Evolutionary conservation across 768 basidiomycete species (phyloP), one percentile per base, ranked within the genome.

Genomic region (Tulasnella sp.): DNA sequence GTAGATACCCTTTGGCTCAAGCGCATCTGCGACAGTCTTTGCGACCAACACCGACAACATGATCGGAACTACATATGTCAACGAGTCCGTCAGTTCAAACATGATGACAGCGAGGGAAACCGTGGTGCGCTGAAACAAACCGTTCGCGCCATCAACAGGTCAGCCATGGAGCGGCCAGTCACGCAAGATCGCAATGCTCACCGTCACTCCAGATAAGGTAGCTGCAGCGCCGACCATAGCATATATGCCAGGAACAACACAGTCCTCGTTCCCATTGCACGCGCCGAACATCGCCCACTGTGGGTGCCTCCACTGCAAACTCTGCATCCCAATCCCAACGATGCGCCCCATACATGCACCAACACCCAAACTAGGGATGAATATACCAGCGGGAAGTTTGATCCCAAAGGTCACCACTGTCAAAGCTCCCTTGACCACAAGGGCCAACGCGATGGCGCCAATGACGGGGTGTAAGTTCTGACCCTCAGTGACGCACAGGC

Each of bases 191-290:
- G 46, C 51, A n/a, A 69, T 69, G 65, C 83, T 72, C 60, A 91
- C 84, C 53, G 94, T 97, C 15, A 97, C 93, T n/a, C 96, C 94
- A 27, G 92, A 92, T 48, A 99, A 75, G 0, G 92, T 77, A 0
- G 92, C 92, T 1, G 92, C 94, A 0, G 96, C 96, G 30, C 96
- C 96, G 19, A 77, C 87, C 89, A 96, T 93, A 3, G 91, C 90
- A 71, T 94, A 94, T 34, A 92, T 72, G 2, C 94, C 94, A 8
- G 93, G 92, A 12, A 92, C 74, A 53, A 97, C 76, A 73, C 92
- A 94, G 52, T 83, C 77, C 30, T 74, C 71, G 63, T 84, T 79
- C 10, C 78, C 80, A 0, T 25, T 22, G 69, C 92, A 94, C 1
- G 73, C 72, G 21, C 73, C 72, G 67, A 92, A 92, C n/a, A 90